These are phyloP conservation scores for Didymella pinodella DNA, from an alignment of 2,329 filamentous ascomycete species.

Conservation along the genomic window DNA sequence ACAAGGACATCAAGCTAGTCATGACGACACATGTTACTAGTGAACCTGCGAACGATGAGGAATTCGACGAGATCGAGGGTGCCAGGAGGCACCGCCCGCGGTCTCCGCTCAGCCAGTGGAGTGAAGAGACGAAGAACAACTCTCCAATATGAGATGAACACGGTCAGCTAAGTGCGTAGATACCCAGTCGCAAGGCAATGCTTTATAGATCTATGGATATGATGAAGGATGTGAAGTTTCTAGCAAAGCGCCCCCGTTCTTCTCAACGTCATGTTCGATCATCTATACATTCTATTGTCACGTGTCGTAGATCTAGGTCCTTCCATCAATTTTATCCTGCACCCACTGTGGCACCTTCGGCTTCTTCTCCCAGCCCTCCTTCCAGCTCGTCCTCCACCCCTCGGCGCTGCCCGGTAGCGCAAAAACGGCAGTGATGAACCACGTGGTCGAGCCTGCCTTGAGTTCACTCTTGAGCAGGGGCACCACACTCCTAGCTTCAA, in stretches of 20 bases:
- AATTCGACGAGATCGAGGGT: conserved; percentile 46
- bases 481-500: conserved; percentile 75
- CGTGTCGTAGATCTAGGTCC: neutral
- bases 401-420: conserved; percentile 68
- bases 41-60: conserved; percentile 44
- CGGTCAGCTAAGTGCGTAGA: neutral
- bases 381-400: conserved; percentile 56
- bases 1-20: conserved; percentile 47
- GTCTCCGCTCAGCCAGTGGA: conserved; percentile 44
- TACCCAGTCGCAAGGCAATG: conserved; percentile 11
- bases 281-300: neutral
- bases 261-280: neutral
- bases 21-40: conserved; percentile 46
- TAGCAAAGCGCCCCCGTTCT: too few species aligned
- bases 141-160: conserved; percentile 10
- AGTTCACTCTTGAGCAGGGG: conserved; percentile 73
- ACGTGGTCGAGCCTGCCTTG: conserved; percentile 63
- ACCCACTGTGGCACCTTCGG: conserved; percentile 70
- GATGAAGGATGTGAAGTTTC: neutral
- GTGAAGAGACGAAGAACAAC: conserved; percentile 38
- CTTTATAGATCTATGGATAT: neutral
- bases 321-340: conserved; percentile 37
- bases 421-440: conserved; percentile 76
- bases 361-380: conserved; percentile 63
- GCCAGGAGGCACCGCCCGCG: conserved; percentile 34